Base-by-base conservation (phyloP, 2,329 filamentous ascomycete genomes). In the Aspergillus novoparasiticus region DNA sequence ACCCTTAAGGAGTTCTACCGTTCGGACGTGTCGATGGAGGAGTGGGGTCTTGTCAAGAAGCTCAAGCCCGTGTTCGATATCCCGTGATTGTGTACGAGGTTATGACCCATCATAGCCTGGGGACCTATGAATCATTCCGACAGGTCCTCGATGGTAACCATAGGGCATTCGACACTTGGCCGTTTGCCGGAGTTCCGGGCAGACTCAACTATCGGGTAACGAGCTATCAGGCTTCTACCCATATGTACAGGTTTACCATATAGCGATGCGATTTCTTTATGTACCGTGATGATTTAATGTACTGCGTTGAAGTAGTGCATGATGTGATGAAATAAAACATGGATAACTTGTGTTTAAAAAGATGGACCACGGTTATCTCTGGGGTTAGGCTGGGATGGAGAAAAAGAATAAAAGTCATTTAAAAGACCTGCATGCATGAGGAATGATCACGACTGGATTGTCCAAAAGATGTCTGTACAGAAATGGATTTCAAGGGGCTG, bases 1-100 rank as follows among this genome's bases (percentile, higher is more conserved):
- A 93, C 90, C 10, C 87, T 99, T 68, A 99, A 99, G 86, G 92
- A 97, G 76, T 97, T 93, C 78, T 99, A 97, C 83, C 86, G 94
- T 61, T 83, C 88, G 62, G 94, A 97, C 64, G 92, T 97, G 48
- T 86, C 86, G 56, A 94, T 91, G 80, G 95, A 98, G 12, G 95
- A 99, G 82, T 99, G 95, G 95, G 85, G 87, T 74, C 84, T 99
- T 68, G 93, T 99, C 75, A 92, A 94, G 80, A 96, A 97, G 86
- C 83, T 99, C 76, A 99, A 99, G 87, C 89, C 92, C 46, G 76
- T 96, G 70, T 97, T 98, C 76, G 95, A 98, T 80, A 91, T 97
- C 79, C 84, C 85, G 72, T 93, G 86, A 82, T 63, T 58, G 57
- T 16, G 45, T 41, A 23, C 34, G 12, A 55, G 32, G 11, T 36